Base-by-base conservation (phyloP, 1,284 basidiomycete genomes). In the Ustilago nuda region DNA sequence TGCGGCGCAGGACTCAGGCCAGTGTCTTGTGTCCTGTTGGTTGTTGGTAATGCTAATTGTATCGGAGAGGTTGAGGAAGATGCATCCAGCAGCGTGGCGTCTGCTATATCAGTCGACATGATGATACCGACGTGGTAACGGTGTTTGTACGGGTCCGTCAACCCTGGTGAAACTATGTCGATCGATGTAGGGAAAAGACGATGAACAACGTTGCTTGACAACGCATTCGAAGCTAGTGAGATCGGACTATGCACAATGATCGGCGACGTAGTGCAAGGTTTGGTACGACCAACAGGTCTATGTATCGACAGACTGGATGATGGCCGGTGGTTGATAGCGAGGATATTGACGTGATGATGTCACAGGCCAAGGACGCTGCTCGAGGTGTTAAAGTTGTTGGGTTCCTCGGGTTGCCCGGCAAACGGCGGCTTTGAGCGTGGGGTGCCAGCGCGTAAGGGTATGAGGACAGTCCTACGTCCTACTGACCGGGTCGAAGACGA, bases 81-180 rank as follows among this genome's bases (percentile, higher is more conserved):
- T 2, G 58, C 52, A 13, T 66, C 69, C 46, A 72, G 60, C 53
- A 66, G 53, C 45, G 48, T 63, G 11, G 59, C 60, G 19, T 48
- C 57, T 48, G 64, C 52, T 1, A 36, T 43, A n/a, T 59, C 41
- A 32, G 55, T 51, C 35, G 64, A 60, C 70, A 72, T 66, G 39
- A 50, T 56, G 19, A 48, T 27, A 39, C n/a, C 48, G 52, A 58
- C 35, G 54, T 48, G n/a, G 8, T 35, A 57, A 72, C 70, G 70
- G 70, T 72, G 56, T 72, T 66, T 46, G 41, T 19, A 36, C 37
- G 70, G 70, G 70, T 61, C 70, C 70, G 70, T 72, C 64, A 63
- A 66, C 64, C 70, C 64, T 30, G 7, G 12, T 13, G 12, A 27
- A 7, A n/a, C 13, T 15, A 33, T 4, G 17, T 30, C 43, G 53